Evolutionary conservation across 768 basidiomycete species (phyloP).

Genomic region (Mycena polygramma): DNA sequence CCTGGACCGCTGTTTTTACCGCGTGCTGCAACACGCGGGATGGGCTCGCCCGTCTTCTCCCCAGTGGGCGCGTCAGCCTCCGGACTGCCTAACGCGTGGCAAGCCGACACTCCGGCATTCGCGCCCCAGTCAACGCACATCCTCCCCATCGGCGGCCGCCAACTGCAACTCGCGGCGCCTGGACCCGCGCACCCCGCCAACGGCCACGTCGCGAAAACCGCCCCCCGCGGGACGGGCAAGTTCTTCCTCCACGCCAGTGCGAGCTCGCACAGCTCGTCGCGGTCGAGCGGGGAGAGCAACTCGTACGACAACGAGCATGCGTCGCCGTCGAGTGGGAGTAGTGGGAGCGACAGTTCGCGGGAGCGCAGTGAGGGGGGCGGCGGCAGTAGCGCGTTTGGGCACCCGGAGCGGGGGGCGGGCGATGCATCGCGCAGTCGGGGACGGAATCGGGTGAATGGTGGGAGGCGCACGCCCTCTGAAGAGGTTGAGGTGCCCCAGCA

Average conservation of each 20-base stretch:
- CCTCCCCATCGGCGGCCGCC: constrained; percentile 32
- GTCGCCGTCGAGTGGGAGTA: constrained; percentile 1
- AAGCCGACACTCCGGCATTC: not conserved
- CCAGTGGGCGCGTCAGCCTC: not conserved
- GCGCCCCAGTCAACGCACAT: constrained; percentile 35
- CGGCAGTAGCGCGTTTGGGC: not conserved
- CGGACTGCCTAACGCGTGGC: too few species aligned
- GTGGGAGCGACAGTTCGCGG: constrained; percentile 26
- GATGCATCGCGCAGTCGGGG: constrained; percentile 11
- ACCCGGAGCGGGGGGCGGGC: constrained; percentile 18
- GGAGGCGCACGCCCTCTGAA: not conserved
- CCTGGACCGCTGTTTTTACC: constrained; percentile 20
- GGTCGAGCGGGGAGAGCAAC: constrained; percentile 10
- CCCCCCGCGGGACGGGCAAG: not conserved
- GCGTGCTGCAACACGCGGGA: constrained; percentile 34
- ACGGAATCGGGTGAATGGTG: constrained; percentile 1
- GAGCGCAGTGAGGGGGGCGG: constrained; percentile 13
- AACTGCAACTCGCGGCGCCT: not conserved
- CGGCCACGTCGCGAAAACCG: not conserved
- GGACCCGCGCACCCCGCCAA: not conserved
- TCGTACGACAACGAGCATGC: constrained; percentile 5
- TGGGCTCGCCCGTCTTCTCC: constrained; percentile 31
- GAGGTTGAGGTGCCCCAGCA: not conserved
- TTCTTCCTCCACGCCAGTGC: constrained; percentile 23
- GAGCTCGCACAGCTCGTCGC: constrained; percentile 26